Evolutionary conservation across 2,329 filamentous ascomycete species (phyloP).

Genomic region (Colletotrichum karsti): DNA sequence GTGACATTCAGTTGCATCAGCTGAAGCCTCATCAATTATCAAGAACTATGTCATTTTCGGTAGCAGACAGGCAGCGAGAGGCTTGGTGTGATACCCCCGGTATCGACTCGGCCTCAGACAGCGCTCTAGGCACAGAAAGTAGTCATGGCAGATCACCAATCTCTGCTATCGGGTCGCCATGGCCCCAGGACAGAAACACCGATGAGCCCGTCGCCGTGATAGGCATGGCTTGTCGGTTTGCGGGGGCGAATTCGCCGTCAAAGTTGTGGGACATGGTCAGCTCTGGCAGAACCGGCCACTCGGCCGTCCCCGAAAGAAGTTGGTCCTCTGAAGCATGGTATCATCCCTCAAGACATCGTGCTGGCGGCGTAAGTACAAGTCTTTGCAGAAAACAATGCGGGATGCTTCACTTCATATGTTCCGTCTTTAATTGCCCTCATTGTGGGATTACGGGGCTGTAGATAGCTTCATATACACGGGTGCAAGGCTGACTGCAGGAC

Average conservation of each 20-base stretch:
- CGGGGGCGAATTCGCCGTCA: background rate
- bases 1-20: too few species aligned
- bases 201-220: background rate
- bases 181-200: background rate
- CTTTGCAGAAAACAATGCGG: too few species aligned
- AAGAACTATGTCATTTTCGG: too few species aligned
- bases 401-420: background rate
- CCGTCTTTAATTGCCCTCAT: too few species aligned
- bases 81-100: too few species aligned
- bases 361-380: background rate
- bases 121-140: background rate
- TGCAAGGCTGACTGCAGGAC: background rate
- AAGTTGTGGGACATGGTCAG: background rate
- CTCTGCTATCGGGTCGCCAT: background rate
- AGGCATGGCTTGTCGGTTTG: constrained; percentile 10
- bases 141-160: background rate
- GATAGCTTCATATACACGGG: too few species aligned
- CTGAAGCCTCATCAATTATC: too few species aligned
- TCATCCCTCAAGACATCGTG: background rate
- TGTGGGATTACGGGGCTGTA: too few species aligned
- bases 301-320: background rate
- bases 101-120: too few species aligned
- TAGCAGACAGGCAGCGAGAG: too few species aligned
- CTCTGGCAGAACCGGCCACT: background rate
- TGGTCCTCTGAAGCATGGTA: constrained; percentile 2